Percentiles rank a stretch among this genome's conserved stretches.
Evolutionary conservation across 179 eudicot genomes (phyloP).

Genomic region (Gypsophila paniculata): DNA sequence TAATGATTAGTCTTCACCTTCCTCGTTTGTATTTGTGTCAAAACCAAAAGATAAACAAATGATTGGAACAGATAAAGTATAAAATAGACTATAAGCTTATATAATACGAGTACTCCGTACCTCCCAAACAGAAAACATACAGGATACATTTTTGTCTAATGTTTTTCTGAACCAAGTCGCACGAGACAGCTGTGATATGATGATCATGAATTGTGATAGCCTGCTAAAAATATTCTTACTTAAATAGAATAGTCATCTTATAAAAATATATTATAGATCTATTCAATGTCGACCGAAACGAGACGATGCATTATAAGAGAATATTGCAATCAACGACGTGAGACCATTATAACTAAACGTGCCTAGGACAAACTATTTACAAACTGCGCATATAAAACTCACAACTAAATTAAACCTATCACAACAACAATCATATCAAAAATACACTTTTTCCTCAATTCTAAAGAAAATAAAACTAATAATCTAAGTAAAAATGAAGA

Average conservation of each 20-base stretch:
- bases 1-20: too few species aligned
- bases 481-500: slow-evolving; percentile 11
- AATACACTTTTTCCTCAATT: not conserved
- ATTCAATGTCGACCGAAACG: not conserved
- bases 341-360: not conserved
- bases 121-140: too few species aligned
- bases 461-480: not conserved
- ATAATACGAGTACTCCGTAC: too few species aligned
- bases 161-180: not conserved
- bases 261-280: not conserved
- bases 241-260: not conserved
- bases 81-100: too few species aligned
- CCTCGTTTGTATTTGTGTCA: too few species aligned
- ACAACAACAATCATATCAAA: not conserved
- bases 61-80: too few species aligned
- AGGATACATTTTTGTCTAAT: not conserved
- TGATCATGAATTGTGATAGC: not conserved
- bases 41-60: too few species aligned
- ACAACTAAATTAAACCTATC: not conserved
- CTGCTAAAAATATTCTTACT: slow-evolving; percentile 3
- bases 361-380: not conserved
- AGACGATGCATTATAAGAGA: not conserved
- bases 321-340: slow-evolving; percentile 11
- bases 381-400: not conserved
- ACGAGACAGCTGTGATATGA: not conserved